Conservation (phyloP, 2,329 filamentous ascomycete genomes). For the Neonectria ditissima region DNA sequence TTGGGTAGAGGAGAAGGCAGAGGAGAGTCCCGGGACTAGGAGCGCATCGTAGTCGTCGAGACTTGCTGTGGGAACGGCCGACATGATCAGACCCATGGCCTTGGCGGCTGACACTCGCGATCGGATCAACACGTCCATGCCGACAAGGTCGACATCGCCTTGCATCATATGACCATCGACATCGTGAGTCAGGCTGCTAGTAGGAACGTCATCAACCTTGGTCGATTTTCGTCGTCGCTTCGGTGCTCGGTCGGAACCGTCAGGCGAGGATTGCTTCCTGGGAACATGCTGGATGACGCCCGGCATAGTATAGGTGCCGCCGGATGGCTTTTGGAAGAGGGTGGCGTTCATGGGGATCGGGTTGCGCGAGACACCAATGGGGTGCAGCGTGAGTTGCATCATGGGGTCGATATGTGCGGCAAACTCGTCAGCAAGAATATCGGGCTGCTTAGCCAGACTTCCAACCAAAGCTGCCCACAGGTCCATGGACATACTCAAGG, state of each 20-base stretch:
- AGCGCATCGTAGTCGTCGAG: constrained; percentile 73
- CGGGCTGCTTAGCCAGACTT: constrained; percentile 72
- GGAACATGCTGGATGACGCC: constrained; percentile 57
- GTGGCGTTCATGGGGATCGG: constrained; percentile 92
- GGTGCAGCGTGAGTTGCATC: constrained; percentile 86
- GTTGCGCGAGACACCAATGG: constrained; percentile 90
- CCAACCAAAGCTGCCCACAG: constrained; percentile 86
- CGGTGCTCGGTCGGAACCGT: constrained; percentile 70
- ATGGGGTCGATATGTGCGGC: constrained; percentile 81
- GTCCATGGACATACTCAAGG: constrained; percentile 84
- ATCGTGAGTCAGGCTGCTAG: constrained; percentile 82
- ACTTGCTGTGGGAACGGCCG: constrained; percentile 74
- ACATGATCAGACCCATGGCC: constrained; percentile 88
- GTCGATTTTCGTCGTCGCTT: constrained; percentile 86
- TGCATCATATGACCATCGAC: constrained; percentile 98
- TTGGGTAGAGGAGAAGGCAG: constrained; percentile 86
- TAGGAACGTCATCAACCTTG: constrained; percentile 78
- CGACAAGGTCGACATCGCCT: constrained; percentile 94
- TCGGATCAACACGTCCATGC: constrained; percentile 86
- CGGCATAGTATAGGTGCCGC: constrained; percentile 77
- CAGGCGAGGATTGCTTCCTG: constrained; percentile 63
- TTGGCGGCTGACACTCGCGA: constrained; percentile 89
- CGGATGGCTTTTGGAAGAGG: constrained; percentile 93
- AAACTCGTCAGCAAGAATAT: constrained; percentile 79
- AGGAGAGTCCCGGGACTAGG: constrained; percentile 75